Evolutionary conservation across 208 protist species (phyloP).

Genomic region (Borovskyia barvae): DNA sequence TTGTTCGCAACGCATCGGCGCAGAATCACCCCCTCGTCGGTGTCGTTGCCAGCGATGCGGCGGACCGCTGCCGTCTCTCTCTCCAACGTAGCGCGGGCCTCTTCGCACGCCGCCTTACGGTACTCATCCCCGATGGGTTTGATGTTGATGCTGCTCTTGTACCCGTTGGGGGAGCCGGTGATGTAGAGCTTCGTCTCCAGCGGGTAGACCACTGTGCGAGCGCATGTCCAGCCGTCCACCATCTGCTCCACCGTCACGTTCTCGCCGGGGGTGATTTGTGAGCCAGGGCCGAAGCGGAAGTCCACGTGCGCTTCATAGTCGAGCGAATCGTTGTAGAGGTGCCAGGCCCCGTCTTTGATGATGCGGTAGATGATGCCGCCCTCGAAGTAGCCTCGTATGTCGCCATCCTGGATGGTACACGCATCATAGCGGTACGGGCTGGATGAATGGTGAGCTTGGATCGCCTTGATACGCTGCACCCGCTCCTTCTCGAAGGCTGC

Average conservation of each 20-base stretch:
- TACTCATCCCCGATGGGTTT: constrained; percentile 31
- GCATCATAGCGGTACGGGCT: constrained; percentile 13
- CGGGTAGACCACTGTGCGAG: constrained; percentile 45
- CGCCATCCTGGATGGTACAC: constrained; percentile 33
- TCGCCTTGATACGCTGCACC: constrained; percentile 1
- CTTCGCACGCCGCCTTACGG: constrained; percentile 5
- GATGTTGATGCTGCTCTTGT: constrained; percentile 36
- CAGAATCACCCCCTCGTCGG: constrained; percentile 43
- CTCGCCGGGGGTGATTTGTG: constrained; percentile 22
- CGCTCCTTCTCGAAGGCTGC: neutral
- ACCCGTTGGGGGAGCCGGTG: constrained; percentile 30
- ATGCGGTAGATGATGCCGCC: constrained; percentile 57
- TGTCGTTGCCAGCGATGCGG: constrained; percentile 21
- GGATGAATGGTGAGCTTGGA: neutral
- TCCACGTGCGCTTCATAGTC: constrained; percentile 67
- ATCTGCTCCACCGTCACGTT: constrained; percentile 22
- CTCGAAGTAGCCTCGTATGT: constrained; percentile 42
- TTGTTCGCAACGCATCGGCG: constrained; percentile 24
- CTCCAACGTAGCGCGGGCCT: constrained; percentile 15
- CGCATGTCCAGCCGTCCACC: constrained; percentile 33
- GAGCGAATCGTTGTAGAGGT: constrained; percentile 77
- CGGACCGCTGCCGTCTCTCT: constrained; percentile 28
- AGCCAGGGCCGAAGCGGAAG: constrained; percentile 53
- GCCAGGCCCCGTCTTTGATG: constrained; percentile 46
- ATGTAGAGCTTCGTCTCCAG: constrained; percentile 48